Evolutionary conservation across 2,329 filamentous ascomycete genomes (phyloP), one percentile per base, ranked within the genome.

Genomic region (Botrytis tulipae): DNA sequence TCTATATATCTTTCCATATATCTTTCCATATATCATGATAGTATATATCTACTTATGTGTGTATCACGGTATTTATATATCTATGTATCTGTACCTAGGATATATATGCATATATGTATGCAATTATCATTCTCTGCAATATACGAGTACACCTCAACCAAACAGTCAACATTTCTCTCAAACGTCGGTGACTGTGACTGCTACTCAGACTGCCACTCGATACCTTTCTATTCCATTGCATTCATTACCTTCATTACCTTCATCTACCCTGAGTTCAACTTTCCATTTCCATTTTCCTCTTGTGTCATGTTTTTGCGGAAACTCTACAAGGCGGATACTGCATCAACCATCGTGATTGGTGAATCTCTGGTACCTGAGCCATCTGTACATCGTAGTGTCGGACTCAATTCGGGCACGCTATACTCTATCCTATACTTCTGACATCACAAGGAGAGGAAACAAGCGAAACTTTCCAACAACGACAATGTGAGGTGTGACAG

Each of bases 381-480:
- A 62, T 25, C 18, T 61, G 25, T 40, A 16, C 32, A 29, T 22
- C 48, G 44, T 71, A 71, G 70, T 57, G 16, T 25, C 70, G 70
- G 70, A 71, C 70, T 42, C 70, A 71, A 71, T 71, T 71, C 70
- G 70, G 70, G n/a, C 60, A 18, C 46, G 51, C 51, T 54, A 54
- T 54, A 29, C 51, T 29, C 8, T 42, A 46, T 32, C 35, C 12
- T 35, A 20, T 32, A 46, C 60, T 32, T 54, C 40, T 68, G 61
- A 72, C 71, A 72, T 72, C 59, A 65, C 35, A 62, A 62, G 32
- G 29, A 35, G 37, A 62, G 32, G 25, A 22, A 35, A 46, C 44
- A 68, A 14, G 25, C 6, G 7, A 54, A 54, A 29, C 51, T 29
- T 54, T 54, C n/a, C 51, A 54, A n/a, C 3, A 51, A 14, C 25